Evolutionary conservation across 108 stramenopile species (phyloP).

Genomic region (Chaetoceros tenuissimus): DNA sequence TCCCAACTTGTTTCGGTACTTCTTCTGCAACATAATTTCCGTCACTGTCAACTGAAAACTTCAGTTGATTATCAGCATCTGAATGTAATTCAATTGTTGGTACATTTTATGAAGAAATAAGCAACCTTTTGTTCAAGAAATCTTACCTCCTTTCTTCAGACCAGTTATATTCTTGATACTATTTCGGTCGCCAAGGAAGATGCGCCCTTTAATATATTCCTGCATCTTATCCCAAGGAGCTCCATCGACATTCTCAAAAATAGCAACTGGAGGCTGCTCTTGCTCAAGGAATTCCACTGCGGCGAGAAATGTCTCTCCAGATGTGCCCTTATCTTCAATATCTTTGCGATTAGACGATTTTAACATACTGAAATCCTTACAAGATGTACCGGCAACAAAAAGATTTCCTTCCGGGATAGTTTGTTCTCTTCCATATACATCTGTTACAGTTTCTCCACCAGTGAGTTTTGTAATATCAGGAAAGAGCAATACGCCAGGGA

Average conservation of each 20-base stretch:
- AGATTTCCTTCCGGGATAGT: slow-evolving; percentile 40
- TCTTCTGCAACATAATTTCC: slow-evolving; percentile 38
- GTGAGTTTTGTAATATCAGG: slow-evolving; percentile 69
- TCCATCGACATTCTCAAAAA: slow-evolving; percentile 70
- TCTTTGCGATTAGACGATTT: slow-evolving; percentile 42
- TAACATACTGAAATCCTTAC: slow-evolving; percentile 72
- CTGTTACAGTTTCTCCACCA: slow-evolving; percentile 26
- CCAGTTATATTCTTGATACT: slow-evolving; percentile 30
- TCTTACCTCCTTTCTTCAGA: slow-evolving; percentile 19
- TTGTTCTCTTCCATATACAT: slow-evolving; percentile 56
- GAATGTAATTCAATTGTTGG: too few species aligned
- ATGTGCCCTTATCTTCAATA: slow-evolving; percentile 69
- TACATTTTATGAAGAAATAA: too few species aligned
- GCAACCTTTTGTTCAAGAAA: too few species aligned
- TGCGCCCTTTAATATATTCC: slow-evolving; percentile 66
- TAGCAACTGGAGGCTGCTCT: slow-evolving; percentile 45
- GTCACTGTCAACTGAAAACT: too few species aligned
- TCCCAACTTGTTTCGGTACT: slow-evolving; percentile 45
- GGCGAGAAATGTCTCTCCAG: slow-evolving; percentile 72
- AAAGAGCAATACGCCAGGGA: slow-evolving; percentile 46
- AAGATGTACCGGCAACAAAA: slow-evolving; percentile 76
- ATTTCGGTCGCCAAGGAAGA: slow-evolving; percentile 24
- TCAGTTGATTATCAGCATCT: too few species aligned
- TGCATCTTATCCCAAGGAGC: slow-evolving; percentile 73
- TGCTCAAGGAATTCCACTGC: slow-evolving; percentile 54